Evolutionary conservation across 2,329 filamentous ascomycete species (phyloP).

Genomic region (Ophiostoma sp.): DNA sequence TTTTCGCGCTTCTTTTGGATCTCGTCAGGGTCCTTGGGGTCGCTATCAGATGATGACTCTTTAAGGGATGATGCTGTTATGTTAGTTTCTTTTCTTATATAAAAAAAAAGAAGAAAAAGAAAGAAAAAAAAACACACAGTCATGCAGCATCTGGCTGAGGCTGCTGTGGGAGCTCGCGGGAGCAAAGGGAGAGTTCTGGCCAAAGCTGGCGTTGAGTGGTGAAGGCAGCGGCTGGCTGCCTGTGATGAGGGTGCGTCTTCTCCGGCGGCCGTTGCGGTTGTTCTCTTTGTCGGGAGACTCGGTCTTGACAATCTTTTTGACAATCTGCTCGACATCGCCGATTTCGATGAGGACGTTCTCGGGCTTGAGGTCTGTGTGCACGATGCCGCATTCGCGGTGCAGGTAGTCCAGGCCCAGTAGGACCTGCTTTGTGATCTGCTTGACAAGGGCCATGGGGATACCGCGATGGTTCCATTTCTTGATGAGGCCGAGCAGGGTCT

Average conservation of each 20-base stretch:
- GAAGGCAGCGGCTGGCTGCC: constrained; percentile 94
- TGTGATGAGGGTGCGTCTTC: constrained; percentile 89
- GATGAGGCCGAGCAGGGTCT: constrained; percentile 91
- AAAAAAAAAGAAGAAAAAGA: too few species aligned
- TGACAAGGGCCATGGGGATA: constrained; percentile 92
- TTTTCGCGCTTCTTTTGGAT: constrained; percentile 82
- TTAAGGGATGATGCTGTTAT: constrained; percentile 30
- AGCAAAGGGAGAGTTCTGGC: constrained; percentile 65
- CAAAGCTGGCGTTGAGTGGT: constrained; percentile 88
- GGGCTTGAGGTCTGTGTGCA: constrained; percentile 95
- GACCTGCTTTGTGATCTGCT: constrained; percentile 98
- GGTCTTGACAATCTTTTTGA: constrained; percentile 89
- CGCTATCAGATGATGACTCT: constrained; percentile 30
- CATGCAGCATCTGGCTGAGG: constrained; percentile 77
- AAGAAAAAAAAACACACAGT: constrained; percentile 35
- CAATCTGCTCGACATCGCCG: constrained; percentile 96
- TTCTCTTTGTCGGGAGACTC: constrained; percentile 73
- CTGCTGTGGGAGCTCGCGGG: constrained; percentile 63
- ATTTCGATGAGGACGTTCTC: constrained; percentile 99
- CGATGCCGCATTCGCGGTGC: constrained; percentile 96
- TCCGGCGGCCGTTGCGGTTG: constrained; percentile 82
- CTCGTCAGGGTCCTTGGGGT: constrained; percentile 45
- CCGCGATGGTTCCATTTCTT: constrained; percentile 98
- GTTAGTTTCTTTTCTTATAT: background rate
- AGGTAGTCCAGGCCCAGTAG: constrained; percentile 92